phyloP scores from a whole-genome alignment of 2,329 filamentous ascomycete genomes.

The Didymella lethalis region DNA sequence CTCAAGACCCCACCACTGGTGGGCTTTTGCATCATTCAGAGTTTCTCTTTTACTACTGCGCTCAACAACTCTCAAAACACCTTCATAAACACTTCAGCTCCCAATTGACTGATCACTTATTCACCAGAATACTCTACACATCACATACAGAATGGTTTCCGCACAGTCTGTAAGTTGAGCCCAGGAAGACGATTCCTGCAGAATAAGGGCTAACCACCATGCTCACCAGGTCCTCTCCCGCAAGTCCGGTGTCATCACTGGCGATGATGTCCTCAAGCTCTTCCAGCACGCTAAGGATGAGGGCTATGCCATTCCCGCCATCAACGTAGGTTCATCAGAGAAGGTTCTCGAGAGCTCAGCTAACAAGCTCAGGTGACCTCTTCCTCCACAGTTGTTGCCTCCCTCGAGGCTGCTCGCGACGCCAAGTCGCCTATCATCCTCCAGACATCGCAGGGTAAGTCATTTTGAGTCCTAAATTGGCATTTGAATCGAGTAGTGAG shows the following conservation, averaged over 20 bases:
- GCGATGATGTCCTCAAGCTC: constrained; percentile 71
- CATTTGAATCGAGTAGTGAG: background rate
- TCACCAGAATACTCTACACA: constrained; percentile 19
- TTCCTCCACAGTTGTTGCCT: constrained; percentile 77
- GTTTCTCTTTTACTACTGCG: constrained; percentile 29
- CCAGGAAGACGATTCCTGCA: constrained; percentile 5
- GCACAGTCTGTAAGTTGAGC: constrained; percentile 52
- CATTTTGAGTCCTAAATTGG: background rate
- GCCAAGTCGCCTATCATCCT: constrained; percentile 77
- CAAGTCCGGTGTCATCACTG: constrained; percentile 60
- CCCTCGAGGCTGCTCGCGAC: constrained; percentile 92
- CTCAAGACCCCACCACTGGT: constrained; percentile 21
- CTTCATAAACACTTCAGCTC: constrained; percentile 17
- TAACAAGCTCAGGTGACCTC: constrained; percentile 75
- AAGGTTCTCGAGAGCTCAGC: background rate
- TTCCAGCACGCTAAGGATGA: constrained; percentile 92
- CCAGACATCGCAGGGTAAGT: constrained; percentile 23
- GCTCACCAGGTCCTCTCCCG: constrained; percentile 19
- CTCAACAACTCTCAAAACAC: constrained; percentile 18
- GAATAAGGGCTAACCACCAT: constrained; percentile 21
- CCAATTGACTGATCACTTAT: constrained; percentile 20
- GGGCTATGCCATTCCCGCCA: constrained; percentile 52
- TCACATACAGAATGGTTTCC: constrained; percentile 33
- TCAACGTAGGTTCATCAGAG: constrained; percentile 35
- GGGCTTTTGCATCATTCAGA: constrained; percentile 12